Conservation (phyloP, 2,329 filamentous ascomycete species). For the Magnaporthales sp. region DNA sequence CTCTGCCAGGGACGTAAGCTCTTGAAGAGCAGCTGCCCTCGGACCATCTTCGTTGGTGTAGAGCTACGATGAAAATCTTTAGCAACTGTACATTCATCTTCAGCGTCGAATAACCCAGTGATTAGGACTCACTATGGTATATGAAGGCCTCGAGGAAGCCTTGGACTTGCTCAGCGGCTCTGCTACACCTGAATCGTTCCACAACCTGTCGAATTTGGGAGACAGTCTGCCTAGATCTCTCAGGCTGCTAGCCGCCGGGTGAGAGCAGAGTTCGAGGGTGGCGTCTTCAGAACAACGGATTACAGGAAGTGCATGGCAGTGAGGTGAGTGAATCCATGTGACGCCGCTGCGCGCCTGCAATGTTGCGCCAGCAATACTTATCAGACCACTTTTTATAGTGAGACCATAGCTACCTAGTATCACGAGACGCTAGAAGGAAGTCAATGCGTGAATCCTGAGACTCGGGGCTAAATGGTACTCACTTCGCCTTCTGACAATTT, state of each 20-base stretch:
- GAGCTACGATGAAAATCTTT: slow-evolving; percentile 29
- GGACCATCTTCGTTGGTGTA: slow-evolving; percentile 44
- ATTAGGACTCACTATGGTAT: slow-evolving; percentile 6
- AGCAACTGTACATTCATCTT: not conserved
- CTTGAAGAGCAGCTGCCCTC: slow-evolving; percentile 39
- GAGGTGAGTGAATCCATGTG: slow-evolving; percentile 54
- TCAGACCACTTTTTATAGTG: slow-evolving; percentile 48
- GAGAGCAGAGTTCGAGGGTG: slow-evolving; percentile 46
- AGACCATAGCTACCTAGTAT: slow-evolving; percentile 63
- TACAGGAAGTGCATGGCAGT: slow-evolving; percentile 61
- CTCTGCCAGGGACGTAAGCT: slow-evolving; percentile 46
- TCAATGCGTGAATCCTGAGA: slow-evolving; percentile 8
- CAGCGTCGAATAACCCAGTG: too few species aligned
- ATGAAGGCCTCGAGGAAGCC: slow-evolving; percentile 5
- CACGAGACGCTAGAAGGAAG: slow-evolving; percentile 42
- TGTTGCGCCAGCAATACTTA: slow-evolving; percentile 57
- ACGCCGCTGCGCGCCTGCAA: slow-evolving; percentile 35
- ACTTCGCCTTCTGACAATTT: slow-evolving; percentile 42
- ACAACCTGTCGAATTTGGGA: slow-evolving; percentile 58
- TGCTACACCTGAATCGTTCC: slow-evolving; percentile 38
- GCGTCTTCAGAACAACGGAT: slow-evolving; percentile 45
- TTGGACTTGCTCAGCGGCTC: not conserved
- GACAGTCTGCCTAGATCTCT: slow-evolving; percentile 50
- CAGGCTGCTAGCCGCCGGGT: slow-evolving; percentile 38
- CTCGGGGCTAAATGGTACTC: slow-evolving; percentile 7